Percentiles rank a stretch among this genome's conserved stretches.
These are phyloP conservation scores for Stromatinia cepivora DNA, from an alignment of 2,329 filamentous ascomycete species.

Conservation along the genomic window DNA sequence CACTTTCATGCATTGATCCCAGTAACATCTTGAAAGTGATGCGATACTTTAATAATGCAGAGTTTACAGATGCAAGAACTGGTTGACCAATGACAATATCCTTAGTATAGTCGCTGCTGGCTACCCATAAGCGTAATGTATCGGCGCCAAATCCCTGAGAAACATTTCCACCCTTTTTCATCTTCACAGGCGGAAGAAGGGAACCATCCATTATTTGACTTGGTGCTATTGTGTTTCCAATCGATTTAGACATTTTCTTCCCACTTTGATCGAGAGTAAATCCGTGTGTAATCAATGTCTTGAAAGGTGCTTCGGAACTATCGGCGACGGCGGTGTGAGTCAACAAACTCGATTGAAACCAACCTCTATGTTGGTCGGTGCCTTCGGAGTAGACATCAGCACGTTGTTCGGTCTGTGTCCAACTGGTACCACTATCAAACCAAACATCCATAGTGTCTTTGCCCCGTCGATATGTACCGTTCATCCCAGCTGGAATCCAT, in stretches of 20 bases:
- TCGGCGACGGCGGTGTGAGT: conserved; percentile 63
- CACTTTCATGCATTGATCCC: conserved; percentile 61
- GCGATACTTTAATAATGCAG: conserved; percentile 79
- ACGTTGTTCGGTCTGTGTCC: conserved; percentile 60
- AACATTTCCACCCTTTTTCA: conserved; percentile 46
- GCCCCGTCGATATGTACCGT: conserved; percentile 67
- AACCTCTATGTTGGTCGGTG: conserved; percentile 92
- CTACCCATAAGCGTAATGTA: conserved; percentile 85
- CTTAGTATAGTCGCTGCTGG: conserved; percentile 85
- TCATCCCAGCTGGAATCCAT: conserved; percentile 72
- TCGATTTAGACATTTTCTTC: conserved; percentile 98
- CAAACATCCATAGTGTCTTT: conserved; percentile 99
- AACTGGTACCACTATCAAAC: conserved; percentile 98
- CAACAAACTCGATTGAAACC: conserved; percentile 95
- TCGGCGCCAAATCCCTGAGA: conserved; percentile 81
- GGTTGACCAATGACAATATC: conserved; percentile 81
- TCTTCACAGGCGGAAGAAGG: conserved; percentile 60
- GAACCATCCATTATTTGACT: conserved; percentile 82
- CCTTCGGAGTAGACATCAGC: conserved; percentile 94
- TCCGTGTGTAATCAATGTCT: conserved; percentile 88
- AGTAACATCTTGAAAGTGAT: conserved; percentile 89
- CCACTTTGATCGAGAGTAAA: conserved; percentile 87
- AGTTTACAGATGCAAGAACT: conserved; percentile 75
- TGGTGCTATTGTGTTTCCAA: conserved; percentile 84
- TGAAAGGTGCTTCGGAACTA: conserved; percentile 66